These are phyloP conservation scores for Xylaria sp. DNA, from an alignment of 2,329 filamentous ascomycete genomes.

Conservation along the genomic window DNA sequence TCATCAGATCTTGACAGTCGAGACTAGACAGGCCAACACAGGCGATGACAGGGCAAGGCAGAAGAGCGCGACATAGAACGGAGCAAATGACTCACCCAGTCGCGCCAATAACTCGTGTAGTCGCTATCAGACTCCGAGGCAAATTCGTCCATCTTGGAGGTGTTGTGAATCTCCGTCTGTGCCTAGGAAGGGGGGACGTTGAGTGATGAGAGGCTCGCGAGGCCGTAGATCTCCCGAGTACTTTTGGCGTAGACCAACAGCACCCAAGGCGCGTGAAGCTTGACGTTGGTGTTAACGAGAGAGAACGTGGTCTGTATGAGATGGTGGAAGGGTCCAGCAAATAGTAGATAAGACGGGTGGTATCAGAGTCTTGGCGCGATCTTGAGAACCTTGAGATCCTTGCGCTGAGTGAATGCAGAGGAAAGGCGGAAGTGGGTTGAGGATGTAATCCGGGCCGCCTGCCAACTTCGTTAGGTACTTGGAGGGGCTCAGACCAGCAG, in stretches of 20 bases:
- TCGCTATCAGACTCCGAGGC: slow-evolving; percentile 97
- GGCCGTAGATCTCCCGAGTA: background rate
- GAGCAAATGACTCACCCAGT: slow-evolving; percentile 71
- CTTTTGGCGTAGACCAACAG: background rate
- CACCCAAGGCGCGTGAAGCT: background rate
- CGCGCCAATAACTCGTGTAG: slow-evolving; percentile 98
- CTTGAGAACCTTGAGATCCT: background rate
- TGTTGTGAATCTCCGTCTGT: slow-evolving; percentile 3
- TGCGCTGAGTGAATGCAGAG: no score
- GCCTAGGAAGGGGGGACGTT: background rate
- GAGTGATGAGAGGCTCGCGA: slow-evolving; percentile 2
- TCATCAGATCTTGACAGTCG: background rate
- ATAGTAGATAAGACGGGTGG: no score
- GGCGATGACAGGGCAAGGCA: background rate
- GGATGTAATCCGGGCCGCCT: no score
- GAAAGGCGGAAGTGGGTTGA: no score
- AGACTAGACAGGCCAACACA: background rate
- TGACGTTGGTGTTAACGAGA: background rate
- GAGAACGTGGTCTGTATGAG: no score
- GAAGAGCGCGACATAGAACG: background rate
- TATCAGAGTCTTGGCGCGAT: background rate
- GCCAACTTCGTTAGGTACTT: no score
- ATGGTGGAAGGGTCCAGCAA: no score
- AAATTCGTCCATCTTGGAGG: slow-evolving; percentile 80
- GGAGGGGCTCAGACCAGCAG: no score